These are phyloP conservation scores for Microsporum audouinii DNA, from an alignment of 2,329 filamentous ascomycete species.

Conservation along the genomic window DNA sequence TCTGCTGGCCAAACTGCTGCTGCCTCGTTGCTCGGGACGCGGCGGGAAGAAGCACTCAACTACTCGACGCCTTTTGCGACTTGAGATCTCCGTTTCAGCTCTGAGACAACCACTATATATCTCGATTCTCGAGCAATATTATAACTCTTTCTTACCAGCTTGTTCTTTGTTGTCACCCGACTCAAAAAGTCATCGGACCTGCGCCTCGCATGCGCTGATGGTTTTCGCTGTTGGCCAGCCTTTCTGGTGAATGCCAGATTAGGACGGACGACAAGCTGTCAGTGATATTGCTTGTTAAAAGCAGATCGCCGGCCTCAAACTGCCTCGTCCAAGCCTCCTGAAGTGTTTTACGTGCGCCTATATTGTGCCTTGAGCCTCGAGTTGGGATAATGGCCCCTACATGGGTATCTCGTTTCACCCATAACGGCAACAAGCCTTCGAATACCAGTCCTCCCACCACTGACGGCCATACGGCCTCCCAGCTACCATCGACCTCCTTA, in stretches of 20 bases:
- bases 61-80: not conserved
- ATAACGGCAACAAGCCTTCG: not conserved
- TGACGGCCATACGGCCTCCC: not conserved
- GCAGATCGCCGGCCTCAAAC: not conserved
- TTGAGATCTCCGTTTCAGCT: not conserved
- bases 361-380: too few relatives aligned
- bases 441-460: not conserved
- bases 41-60: not conserved
- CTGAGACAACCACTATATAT: not conserved
- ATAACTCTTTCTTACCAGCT: not conserved
- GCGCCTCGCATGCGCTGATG: not conserved
- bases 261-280: not conserved
- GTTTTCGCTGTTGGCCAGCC: not conserved
- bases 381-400: not conserved
- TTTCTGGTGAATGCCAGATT: not conserved
- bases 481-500: not conserved
- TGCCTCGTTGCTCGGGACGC: not conserved
- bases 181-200: not conserved
- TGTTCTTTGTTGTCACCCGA: not conserved
- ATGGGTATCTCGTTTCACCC: not conserved
- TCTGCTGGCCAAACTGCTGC: conserved; percentile 4
- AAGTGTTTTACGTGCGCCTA: not conserved
- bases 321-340: not conserved
- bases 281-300: not conserved
- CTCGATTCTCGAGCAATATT: not conserved